phyloP scores from a whole-genome alignment of 176 grass and related monocot species.

The Musa beccarii region DNA sequence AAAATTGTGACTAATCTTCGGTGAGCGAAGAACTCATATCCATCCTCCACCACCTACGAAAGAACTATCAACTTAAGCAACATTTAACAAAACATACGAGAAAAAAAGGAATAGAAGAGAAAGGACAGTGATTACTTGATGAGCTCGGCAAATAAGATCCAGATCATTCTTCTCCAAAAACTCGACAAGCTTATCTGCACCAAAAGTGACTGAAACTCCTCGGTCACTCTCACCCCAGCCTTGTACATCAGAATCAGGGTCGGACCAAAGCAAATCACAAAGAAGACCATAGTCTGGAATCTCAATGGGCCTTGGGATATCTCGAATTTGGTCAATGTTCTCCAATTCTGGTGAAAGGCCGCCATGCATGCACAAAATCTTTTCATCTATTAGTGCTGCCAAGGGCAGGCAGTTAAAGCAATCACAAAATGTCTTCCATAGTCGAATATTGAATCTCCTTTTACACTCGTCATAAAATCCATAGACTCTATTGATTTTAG shows the following conservation, averaged over 20 bases:
- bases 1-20: not conserved
- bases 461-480: not conserved
- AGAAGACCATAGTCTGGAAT: slow-evolving; percentile 18
- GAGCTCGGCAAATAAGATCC: slow-evolving; percentile 49
- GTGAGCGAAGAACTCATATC: slow-evolving; percentile 14
- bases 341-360: not conserved
- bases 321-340: slow-evolving; percentile 6
- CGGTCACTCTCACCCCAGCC: not conserved
- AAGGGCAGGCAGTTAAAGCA: slow-evolving; percentile 14
- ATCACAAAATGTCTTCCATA: not conserved
- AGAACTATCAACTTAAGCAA: too few relatives aligned
- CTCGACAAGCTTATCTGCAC: slow-evolving; percentile 23
- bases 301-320: not conserved
- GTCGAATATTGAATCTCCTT: too few relatives aligned
- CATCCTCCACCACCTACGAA: slow-evolving; percentile 5
- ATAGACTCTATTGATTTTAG: slow-evolving; percentile 57
- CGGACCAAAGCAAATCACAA: not conserved
- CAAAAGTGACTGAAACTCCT: too few relatives aligned
- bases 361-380: slow-evolving; percentile 16
- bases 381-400: slow-evolving; percentile 3
- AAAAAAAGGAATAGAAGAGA: not conserved
- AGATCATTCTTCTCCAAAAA: slow-evolving; percentile 55
- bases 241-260: slow-evolving; percentile 2
- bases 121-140: slow-evolving; percentile 30
- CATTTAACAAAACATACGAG: too few relatives aligned